These are phyloP conservation scores for Centrapalus pauciflorus DNA, from an alignment of 129 eudicot species.

Conservation along the genomic window DNA sequence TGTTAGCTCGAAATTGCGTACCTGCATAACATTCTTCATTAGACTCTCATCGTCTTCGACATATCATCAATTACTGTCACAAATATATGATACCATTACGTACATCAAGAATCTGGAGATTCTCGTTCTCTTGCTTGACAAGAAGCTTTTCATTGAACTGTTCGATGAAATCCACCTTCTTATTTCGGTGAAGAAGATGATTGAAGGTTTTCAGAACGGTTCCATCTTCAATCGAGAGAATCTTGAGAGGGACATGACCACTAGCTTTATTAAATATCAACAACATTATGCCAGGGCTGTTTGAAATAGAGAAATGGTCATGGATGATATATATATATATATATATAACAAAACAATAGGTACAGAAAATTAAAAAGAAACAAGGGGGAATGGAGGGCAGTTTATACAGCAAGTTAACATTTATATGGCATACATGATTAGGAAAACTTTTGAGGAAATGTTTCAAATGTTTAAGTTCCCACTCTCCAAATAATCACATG, in stretches of 20 bases:
- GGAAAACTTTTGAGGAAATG: not conserved
- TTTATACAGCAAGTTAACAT: not conserved
- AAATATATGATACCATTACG: too few relatives aligned
- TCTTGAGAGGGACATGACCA: constrained; percentile 83
- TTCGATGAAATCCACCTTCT: constrained; percentile 96
- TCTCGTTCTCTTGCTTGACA: constrained; percentile 93
- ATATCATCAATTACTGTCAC: too few relatives aligned
- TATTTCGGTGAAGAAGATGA: constrained; percentile 85
- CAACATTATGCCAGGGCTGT: constrained; percentile 93
- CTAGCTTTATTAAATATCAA: constrained; percentile 69
- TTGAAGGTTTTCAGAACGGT: constrained; percentile 86
- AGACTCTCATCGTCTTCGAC: too few relatives aligned
- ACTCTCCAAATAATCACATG: too few relatives aligned
- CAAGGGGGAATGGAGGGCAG: not conserved
- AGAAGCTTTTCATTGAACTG: constrained; percentile 97
- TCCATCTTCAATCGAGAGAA: constrained; percentile 93
- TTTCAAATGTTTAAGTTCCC: too few relatives aligned
- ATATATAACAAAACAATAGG: not conserved
- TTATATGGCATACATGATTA: not conserved
- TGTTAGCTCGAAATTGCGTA: constrained; percentile 59
- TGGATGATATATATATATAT: not conserved
- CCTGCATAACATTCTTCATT: constrained; percentile 53
- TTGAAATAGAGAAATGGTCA: not conserved
- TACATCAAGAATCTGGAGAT: constrained; percentile 93
- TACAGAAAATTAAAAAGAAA: not conserved